Percentiles rank a stretch among this genome's conserved stretches.
phyloP scores from a whole-genome alignment of 2,329 filamentous ascomycete genomes.

The Trichoderma hamatum region DNA sequence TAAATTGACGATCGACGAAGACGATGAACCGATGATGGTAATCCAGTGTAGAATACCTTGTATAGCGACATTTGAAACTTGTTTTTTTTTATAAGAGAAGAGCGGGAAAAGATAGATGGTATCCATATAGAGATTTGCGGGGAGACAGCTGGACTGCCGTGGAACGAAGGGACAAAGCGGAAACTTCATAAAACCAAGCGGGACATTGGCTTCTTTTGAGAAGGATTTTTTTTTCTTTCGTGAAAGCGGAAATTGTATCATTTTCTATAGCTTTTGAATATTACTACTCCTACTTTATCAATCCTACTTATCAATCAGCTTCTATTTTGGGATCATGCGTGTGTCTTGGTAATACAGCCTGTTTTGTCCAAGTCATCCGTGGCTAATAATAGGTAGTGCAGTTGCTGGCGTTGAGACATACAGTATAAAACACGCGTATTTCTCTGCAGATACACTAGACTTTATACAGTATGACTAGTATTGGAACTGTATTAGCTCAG shows the following conservation, averaged over 20 bases:
- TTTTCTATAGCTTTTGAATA: background rate
- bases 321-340: background rate
- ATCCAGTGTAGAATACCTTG: conserved; percentile 14
- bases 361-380: background rate
- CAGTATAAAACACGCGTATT: background rate
- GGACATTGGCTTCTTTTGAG: background rate
- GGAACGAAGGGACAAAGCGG: background rate
- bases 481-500: background rate
- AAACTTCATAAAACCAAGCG: background rate
- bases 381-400: conserved; percentile 19
- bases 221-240: background rate
- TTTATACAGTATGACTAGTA: no score
- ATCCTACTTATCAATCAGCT: background rate
- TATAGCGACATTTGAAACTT: conserved; percentile 20
- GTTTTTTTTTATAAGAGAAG: background rate
- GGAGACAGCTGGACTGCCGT: conserved; percentile 27
- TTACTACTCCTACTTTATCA: background rate
- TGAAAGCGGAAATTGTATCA: background rate
- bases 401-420: background rate
- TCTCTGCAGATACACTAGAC: background rate
- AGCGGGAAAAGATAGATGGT: conserved; percentile 2
- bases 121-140: conserved; percentile 16
- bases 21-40: conserved; percentile 1
- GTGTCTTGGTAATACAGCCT: background rate
- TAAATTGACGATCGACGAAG: background rate